phyloP scores from a whole-genome alignment of 768 basidiomycete genomes.

The Leccinum uliginosum region DNA sequence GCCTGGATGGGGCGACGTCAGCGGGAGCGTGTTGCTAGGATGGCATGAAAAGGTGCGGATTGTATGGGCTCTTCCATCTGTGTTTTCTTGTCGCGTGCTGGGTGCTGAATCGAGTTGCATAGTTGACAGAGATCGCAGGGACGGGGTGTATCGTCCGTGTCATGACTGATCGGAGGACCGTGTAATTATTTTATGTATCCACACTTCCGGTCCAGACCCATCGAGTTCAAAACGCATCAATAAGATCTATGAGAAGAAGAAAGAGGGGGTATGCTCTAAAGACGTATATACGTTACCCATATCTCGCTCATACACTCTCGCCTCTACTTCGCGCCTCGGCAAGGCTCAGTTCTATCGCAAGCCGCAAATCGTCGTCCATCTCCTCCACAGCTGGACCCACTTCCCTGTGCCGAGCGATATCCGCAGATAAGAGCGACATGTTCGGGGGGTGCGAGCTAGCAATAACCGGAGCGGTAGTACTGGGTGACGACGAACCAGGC shows the following conservation, averaged over 20 bases:
- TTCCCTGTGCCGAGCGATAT: constrained; percentile 7
- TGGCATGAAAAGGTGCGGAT: constrained; percentile 92
- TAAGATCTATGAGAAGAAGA: neutral
- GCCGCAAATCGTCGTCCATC: constrained; percentile 60
- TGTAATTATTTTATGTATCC: constrained; percentile 32
- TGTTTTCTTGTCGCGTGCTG: constrained; percentile 14
- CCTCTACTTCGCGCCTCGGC: constrained; percentile 39
- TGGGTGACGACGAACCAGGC: constrained; percentile 16
- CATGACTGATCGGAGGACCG: constrained; percentile 62
- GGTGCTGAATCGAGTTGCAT: neutral
- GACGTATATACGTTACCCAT: neutral
- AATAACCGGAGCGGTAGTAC: constrained; percentile 6
- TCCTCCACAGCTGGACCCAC: constrained; percentile 25
- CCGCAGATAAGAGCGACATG: constrained; percentile 12
- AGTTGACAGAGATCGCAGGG: constrained; percentile 93
- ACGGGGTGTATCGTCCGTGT: constrained; percentile 92
- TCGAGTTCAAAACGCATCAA: neutral
- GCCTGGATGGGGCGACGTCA: constrained; percentile 56
- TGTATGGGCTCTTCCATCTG: neutral
- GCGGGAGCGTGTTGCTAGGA: constrained; percentile 59
- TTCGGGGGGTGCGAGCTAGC: constrained; percentile 7
- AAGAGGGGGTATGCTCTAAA: neutral
- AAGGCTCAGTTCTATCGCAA: constrained; percentile 67
- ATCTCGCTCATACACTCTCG: constrained; percentile 5
- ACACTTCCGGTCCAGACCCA: neutral